Base-by-base conservation (phyloP, 2,329 filamentous ascomycete species). In the Pseudogymnoascus sp. region DNA sequence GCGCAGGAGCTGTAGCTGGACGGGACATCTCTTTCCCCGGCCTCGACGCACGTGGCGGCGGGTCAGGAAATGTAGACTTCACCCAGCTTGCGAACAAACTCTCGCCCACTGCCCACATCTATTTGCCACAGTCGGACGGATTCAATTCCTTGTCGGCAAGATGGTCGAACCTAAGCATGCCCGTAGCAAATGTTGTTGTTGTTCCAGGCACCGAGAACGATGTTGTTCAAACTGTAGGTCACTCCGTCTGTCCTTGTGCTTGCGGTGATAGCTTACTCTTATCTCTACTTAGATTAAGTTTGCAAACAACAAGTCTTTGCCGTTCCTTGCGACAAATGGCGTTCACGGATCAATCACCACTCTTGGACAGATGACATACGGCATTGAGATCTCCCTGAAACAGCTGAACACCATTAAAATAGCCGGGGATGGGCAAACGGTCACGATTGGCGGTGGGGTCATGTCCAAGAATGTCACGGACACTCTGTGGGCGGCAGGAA, bases 301-400 rank as follows among this genome's bases (percentile, higher is more conserved):
- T 63, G 81, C 82, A 43, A 80, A 79, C 65, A 65, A 72, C 19
- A 70, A 76, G 38, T 67, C 74, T 1, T 63, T 82, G 2, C 80
- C 81, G 0, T 83, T 85, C 65, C 76, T 85, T 2, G 77, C 81
- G 0, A 78, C 75, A 68, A 82, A 80, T 67, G 79, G 80, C 12
- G 76, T 74, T 1, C 83, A 85, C 63, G 83, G 81, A 3, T 73
- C 78, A 33, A 65, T 63, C 58, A 63, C 19, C 10, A 62, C 64
- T 26, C 63, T 67, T 3, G 64, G 64, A 2, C 38, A 62, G 4
- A 63, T 65, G 61, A 61, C 23, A 11, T 7, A 55, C 43, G 71
- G 21, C 38, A 64, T 65, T 49, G 61, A 64, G 19, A 68, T 62
- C 29, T 35, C 61, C 19, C 45, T 65, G 21, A 61, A 52, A 10